Base-by-base conservation (phyloP, 2,329 filamentous ascomycete species). In the Phaeomoniella chlamydospora region DNA sequence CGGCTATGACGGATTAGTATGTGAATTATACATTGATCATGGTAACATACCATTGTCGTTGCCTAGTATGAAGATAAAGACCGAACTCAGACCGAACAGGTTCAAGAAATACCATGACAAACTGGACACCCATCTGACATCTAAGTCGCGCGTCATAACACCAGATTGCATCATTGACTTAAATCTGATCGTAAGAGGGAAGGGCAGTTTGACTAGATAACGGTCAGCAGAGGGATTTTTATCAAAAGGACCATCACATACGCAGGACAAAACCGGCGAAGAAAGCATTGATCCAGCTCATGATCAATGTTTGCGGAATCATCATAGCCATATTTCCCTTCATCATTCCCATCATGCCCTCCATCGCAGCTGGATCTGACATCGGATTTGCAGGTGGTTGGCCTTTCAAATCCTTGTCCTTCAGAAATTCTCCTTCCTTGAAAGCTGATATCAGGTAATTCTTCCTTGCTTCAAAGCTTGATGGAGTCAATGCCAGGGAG, bases 271-370 rank as follows among this genome's bases (percentile, higher is more conserved):
- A 98, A 18, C 90, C 90, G 36, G 85, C 92, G 52, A 98, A 98
- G 56, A 96, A 98, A 0, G 90, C 87, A 63, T 98, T 98, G 57
- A 98, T 96, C 90, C 90, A 98, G 46, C 88, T 90, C 90, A 98
- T 98, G 48, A 98, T 98, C 55, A 98, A 63, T 4, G 87, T 96
- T 61, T 98, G 94, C 34, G 90, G 90, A 39, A 98, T 85, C 67
- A 98, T 96, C 90, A 96, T 98, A 45, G 90, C 88, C 82, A 98
- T 94, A 56, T 98, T 94, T 39, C 87, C 87, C 73, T 98, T 98
- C 84, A 98, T 93, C 85, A 94, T 94, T 47, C 90, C 88, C 90
- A 98, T 98, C 90, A 98, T 98, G 47, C 87, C 88, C 55, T 98
- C 92, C 90, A 98, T 98, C 39, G 84, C 85, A 33, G 80, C 80